A percentile compares a stretch with the other conserved stretches of the same genome.
These are phyloP conservation scores for Skeletonema menzelii DNA, from an alignment of 108 stramenopile species.

Conservation along the genomic window DNA sequence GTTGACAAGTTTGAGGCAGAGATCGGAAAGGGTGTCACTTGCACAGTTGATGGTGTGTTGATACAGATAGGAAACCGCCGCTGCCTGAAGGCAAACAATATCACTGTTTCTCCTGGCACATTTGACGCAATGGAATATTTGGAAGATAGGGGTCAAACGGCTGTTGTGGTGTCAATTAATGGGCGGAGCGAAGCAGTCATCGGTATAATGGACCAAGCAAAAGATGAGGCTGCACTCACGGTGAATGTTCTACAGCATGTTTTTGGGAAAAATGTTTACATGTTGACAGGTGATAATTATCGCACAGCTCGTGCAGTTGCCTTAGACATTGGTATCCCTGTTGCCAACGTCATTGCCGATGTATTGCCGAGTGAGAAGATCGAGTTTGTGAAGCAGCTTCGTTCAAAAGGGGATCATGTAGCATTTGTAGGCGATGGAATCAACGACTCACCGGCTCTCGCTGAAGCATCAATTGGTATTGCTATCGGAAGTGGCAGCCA, in stretches of 20 bases:
- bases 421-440: constrained; percentile 93
- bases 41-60: constrained; percentile 50
- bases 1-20: constrained; percentile 51
- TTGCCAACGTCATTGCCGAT: constrained; percentile 80
- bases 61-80: constrained; percentile 81
- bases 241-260: constrained; percentile 57
- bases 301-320: constrained; percentile 77
- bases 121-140: constrained; percentile 63
- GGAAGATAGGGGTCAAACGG: constrained; percentile 83
- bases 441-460: constrained; percentile 66
- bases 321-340: constrained; percentile 64
- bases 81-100: constrained; percentile 52
- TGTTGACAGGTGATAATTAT: constrained; percentile 85
- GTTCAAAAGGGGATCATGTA: constrained; percentile 68
- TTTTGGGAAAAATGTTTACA: constrained; percentile 66
- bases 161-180: constrained; percentile 78
- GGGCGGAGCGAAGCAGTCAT: constrained; percentile 67
- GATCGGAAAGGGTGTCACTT: constrained; percentile 80
- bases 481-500: constrained; percentile 88
- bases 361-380: constrained; percentile 87
- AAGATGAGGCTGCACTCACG: constrained; percentile 64
- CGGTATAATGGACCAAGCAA: constrained; percentile 74
- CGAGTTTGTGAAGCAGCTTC: constrained; percentile 66
- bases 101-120: constrained; percentile 44
- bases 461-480: constrained; percentile 89